Conservation (phyloP, 2,329 filamentous ascomycete species). For the Byssochlamys sp. region DNA sequence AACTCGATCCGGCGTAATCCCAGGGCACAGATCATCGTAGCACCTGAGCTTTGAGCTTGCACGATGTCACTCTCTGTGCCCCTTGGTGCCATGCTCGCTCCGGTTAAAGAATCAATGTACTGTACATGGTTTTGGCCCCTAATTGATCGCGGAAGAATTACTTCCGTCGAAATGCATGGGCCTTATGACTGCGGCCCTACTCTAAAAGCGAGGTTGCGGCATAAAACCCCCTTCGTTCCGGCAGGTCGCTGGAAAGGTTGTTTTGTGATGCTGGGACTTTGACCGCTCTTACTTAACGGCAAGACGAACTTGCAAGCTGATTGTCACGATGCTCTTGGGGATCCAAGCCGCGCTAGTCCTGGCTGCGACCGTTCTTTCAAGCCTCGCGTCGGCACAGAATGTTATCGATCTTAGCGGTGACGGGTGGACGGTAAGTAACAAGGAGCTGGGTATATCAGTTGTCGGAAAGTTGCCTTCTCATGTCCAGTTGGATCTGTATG, state of each 20-base stretch:
- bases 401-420: conserved; percentile 35
- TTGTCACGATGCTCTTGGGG: conserved; percentile 12
- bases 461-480: conserved; percentile 49
- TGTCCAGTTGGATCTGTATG: conserved; percentile 49
- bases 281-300: neutral
- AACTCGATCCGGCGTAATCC: neutral
- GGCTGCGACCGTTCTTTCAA: conserved; percentile 9
- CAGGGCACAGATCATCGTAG: neutral
- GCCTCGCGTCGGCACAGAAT: conserved; percentile 15
- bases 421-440: conserved; percentile 39
- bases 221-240: no score
- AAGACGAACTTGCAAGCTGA: neutral
- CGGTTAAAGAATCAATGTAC: no score
- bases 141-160: no score
- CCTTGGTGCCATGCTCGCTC: neutral
- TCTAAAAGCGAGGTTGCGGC: no score
- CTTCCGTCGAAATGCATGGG: no score
- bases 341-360: conserved; percentile 8
- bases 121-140: no score
- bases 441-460: conserved; percentile 42
- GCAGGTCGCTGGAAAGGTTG: no score
- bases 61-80: neutral
- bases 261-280: neutral
- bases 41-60: neutral
- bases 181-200: no score